Evolutionary conservation across 495 filamentous ascomycete genomes (phyloP).

Genomic region (Penicillium subrubescens): DNA sequence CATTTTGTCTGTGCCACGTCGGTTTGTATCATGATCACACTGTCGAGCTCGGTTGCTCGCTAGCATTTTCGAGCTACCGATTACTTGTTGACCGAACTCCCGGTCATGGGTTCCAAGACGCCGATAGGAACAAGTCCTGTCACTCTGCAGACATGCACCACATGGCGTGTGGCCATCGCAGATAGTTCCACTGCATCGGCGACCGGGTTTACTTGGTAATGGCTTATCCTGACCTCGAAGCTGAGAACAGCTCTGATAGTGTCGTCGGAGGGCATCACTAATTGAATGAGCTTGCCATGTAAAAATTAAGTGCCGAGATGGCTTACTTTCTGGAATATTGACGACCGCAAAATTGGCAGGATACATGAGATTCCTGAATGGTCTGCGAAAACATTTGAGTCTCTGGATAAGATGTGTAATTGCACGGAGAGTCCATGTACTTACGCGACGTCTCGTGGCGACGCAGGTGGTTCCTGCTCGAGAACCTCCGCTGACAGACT

Average conservation of each 20-base stretch:
- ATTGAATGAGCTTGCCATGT: neutral
- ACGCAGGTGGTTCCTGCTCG: conserved; percentile 15
- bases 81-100: neutral
- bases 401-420: too few species aligned
- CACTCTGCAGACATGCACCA: neutral
- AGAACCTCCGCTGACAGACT: conserved; percentile 5
- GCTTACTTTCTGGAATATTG: conserved; percentile 19
- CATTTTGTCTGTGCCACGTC: neutral
- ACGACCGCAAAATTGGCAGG: conserved; percentile 15
- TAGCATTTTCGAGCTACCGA: neutral
- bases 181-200: conserved; percentile 2
- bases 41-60: neutral
- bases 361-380: neutral
- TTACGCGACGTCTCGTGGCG: conserved; percentile 18
- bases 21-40: neutral
- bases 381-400: too few species aligned
- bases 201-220: conserved; percentile 7
- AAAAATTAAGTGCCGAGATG: neutral
- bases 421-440: neutral
- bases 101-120: neutral
- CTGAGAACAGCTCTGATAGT: conserved; percentile 14
- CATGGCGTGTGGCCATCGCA: conserved; percentile 12
- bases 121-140: conserved; percentile 6
- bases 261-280: conserved; percentile 20
- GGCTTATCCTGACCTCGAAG: neutral